Percentiles rank a stretch among this genome's conserved stretches.
These are phyloP conservation scores for Nicotiana knightiana DNA, from an alignment of 257 asterid genomes.

Conservation along the genomic window DNA sequence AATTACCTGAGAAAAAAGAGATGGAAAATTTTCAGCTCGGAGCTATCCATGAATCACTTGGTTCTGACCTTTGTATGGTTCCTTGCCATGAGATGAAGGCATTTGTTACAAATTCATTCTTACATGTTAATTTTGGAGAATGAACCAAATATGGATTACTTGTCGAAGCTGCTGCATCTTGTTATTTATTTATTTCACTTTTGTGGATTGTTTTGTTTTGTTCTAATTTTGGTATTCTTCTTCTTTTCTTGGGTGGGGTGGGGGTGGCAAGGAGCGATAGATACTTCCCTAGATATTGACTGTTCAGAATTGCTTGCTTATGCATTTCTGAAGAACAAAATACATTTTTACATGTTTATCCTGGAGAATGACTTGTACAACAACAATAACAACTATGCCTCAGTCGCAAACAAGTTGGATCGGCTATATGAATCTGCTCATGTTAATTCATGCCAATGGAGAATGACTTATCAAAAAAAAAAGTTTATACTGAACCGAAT, in stretches of 20 bases:
- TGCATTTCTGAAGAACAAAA: slow-evolving; percentile 19
- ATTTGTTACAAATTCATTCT: not conserved
- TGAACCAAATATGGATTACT: not conserved
- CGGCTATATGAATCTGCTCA: no score
- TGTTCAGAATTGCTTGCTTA: not conserved
- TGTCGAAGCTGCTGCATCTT: not conserved
- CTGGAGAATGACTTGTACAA: not conserved
- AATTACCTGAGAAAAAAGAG: not conserved
- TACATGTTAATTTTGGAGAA: not conserved
- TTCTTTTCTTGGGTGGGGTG: not conserved
- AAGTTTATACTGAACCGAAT: not conserved
- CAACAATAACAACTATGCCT: no score
- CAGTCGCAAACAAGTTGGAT: no score
- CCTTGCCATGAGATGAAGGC: not conserved
- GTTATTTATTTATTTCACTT: not conserved
- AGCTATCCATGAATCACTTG: not conserved
- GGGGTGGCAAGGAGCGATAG: no score
- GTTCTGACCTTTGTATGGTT: not conserved
- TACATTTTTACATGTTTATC: not conserved
- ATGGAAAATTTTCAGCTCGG: not conserved
- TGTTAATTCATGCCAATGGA: no score
- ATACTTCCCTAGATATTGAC: not conserved
- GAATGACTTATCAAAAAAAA: not conserved
- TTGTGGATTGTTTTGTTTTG: not conserved
- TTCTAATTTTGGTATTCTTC: not conserved